Base-by-base conservation (phyloP, 1,139 yeast species). In the Yamadazyma membranifaciens region DNA sequence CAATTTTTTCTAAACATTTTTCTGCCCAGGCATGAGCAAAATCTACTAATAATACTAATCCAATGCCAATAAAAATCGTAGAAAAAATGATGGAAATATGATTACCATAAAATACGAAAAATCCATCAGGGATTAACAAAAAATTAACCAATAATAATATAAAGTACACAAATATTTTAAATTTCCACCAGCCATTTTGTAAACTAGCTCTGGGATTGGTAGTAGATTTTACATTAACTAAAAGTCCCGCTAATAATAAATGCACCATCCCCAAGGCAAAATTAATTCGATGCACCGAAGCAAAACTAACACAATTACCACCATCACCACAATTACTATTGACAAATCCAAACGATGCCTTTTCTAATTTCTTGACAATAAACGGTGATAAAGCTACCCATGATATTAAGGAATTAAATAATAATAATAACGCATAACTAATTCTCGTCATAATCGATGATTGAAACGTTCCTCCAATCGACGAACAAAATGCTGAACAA, bases 1-100 rank as follows among this genome's bases (percentile, higher is more conserved):
- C 98, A 37, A 92, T 88, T 55, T 88, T 87, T 50, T 85, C 92
- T 42, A 92, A 75, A 59, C 98, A 94, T 9, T 86, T 87, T 56
- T 94, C 99, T 0, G 98, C 98, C 97, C 98, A 94, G 45, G 94
- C 94, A 63, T 94, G 98, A 10, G 98, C 98, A 72, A 89, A 92
- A 62, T 94, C 98, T 25, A 94, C 98, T 40, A 94, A 67, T 38
- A 94, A 71, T 9, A 94, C 87, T 44, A 94, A 73, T 0, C 98
- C 98, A 47, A 92, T 88, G 7, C 94, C 83, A 30, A 92, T 75
- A 62, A 94, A 94, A 3, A 89, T 61, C 3, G 94, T 84, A 33
- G 96, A 87, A 54, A 89, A 83, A 5, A 88, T 65, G 34, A 89
- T 85, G 11, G 98, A 91, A 38, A 92, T 72, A 66, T 89, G 81